Base-by-base conservation (phyloP, 2,329 filamentous ascomycete species). In the Colletotrichum coccodes region DNA sequence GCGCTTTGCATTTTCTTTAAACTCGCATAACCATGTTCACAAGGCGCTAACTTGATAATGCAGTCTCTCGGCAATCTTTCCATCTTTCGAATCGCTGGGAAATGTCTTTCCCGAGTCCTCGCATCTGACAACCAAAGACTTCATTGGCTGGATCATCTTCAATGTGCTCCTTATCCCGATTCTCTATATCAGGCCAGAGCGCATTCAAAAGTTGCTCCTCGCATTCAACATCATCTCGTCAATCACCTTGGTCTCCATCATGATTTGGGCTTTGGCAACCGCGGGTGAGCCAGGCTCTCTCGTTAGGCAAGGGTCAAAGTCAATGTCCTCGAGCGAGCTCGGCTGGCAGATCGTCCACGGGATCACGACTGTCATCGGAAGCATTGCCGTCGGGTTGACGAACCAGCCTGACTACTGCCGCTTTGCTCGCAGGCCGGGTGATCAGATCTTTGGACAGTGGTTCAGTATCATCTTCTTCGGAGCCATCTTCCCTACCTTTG, bases 401-500 rank as follows among this genome's bases (percentile, higher is more conserved):
- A 86, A 84, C 70, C 83, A 83, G 69, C 78, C 75, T 21, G 83
- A 85, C 73, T 84, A 80, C 71, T 79, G 81, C 3, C 79, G 83
- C 7, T 85, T 84, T 66, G 79, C 81, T 4, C 72, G 75, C 5
- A 73, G 73, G 16, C 82, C 81, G 7, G 75, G 79, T 11, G 77
- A 81, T 56, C 80, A 81, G 57, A 78, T 86, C 11, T 78, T 80
- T 14, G 82, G 81, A 3, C 81, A 83, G 56, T 73, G 72, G 38
- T 80, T 80, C 68, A 75, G 75, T 28, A 75, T 81, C 60, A 71
- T 81, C n/a, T 73, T 81, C 23, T 78, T 81, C 47, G 80, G 80
- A 6, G 77, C 78, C 32, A 69, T 84, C 40, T 75, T 80, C 36
- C 77, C 81, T 1, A 73, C 81, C 8, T 76, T 83, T 58, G 81